Evolutionary conservation across 805 yeast species (phyloP), one percentile per base, ranked within the genome.

Genomic region (Pichia deserticola): DNA sequence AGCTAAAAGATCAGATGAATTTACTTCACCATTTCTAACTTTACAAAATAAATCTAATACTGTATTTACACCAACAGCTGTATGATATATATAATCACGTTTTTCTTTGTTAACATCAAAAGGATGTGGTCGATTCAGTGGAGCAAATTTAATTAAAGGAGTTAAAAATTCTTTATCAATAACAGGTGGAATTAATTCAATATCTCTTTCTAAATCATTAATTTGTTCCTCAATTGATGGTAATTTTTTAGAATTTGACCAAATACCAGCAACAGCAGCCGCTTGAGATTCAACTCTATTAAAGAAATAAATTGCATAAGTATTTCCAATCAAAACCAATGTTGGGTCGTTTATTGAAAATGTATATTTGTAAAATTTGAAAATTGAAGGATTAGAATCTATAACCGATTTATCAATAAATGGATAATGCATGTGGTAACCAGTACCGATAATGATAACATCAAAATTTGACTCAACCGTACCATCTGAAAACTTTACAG

Each of bases 191-290:
- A 25, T 32, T 13, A 49, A 29, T n/a, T 36, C 12, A 2, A 38
- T 30, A 5, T 7, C 42, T 7, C 50, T 34, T 5, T 44, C 34
- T 20, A 38, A 43, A 38, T 72, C 68, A 5, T 55, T 50, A 6
- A 47, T 43, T 57, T 75, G 78, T 29, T 73, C 76, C 25, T 66
- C 68, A 20, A 54, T 54, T 1, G 71, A 42, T 1, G 82, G 82
- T 25, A 76, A 58, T 5, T 53, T 20, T n/a, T 58, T 61, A 30
- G 60, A 60, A n/a, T 69, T 69, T 3, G 76, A 65, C 81, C 81
- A 78, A 8, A 76, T 72, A 5, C 82, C 82, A 15, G 79, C 78
- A 37, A 78, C 58, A 1, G 81, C 80, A 8, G 80, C 75, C 1
- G 79, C 75, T 45, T 70, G 66, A 0, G 75, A 63, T 55, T 79